phyloP scores from a whole-genome alignment of 1,284 basidiomycete genomes.

The Boletellus deceptivus region DNA sequence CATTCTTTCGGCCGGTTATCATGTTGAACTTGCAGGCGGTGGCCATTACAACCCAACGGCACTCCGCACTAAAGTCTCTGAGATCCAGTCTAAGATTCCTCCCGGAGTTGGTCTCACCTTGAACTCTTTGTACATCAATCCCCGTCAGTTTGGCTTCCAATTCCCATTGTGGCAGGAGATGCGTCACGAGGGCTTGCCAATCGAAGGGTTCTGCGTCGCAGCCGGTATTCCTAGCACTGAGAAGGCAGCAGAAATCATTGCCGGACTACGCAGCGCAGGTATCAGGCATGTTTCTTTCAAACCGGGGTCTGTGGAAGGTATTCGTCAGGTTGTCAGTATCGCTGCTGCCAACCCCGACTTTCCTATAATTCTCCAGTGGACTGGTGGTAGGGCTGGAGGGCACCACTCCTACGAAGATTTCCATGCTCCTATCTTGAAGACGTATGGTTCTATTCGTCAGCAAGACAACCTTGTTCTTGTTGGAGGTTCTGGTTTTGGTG shows the following conservation, averaged over 20 bases:
- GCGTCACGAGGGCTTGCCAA: slow-evolving; percentile 90
- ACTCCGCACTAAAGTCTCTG: slow-evolving; percentile 85
- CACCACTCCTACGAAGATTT: slow-evolving; percentile 99
- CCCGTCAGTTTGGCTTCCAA: slow-evolving; percentile 95
- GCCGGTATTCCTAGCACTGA: slow-evolving; percentile 93
- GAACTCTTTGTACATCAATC: slow-evolving; percentile 98
- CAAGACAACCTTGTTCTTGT: slow-evolving; percentile 89
- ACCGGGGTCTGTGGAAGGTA: slow-evolving; percentile 95
- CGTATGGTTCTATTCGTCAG: slow-evolving; percentile 88
- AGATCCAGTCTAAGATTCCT: slow-evolving; percentile 83
- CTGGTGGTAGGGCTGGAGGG: slow-evolving; percentile 97
- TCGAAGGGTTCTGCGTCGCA: slow-evolving; percentile 98
- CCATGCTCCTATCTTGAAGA: slow-evolving; percentile 92
- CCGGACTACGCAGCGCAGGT: slow-evolving; percentile 70
- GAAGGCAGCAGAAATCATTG: slow-evolving; percentile 92
- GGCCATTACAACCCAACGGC: slow-evolving; percentile 93
- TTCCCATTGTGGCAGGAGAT: slow-evolving; percentile 97
- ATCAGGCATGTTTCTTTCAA: slow-evolving; percentile 98
- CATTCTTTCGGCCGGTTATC: slow-evolving; percentile 90
- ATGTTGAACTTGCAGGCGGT: slow-evolving; percentile 95
- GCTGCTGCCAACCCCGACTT: slow-evolving; percentile 93
- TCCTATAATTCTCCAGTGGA: slow-evolving; percentile 99
- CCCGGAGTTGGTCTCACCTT: slow-evolving; percentile 90
- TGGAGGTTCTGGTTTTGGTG: slow-evolving; percentile 96
- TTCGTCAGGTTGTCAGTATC: slow-evolving; percentile 95